These are phyloP conservation scores for Clavispora vitiphila DNA, from an alignment of 805 yeast species.

Conservation along the genomic window DNA sequence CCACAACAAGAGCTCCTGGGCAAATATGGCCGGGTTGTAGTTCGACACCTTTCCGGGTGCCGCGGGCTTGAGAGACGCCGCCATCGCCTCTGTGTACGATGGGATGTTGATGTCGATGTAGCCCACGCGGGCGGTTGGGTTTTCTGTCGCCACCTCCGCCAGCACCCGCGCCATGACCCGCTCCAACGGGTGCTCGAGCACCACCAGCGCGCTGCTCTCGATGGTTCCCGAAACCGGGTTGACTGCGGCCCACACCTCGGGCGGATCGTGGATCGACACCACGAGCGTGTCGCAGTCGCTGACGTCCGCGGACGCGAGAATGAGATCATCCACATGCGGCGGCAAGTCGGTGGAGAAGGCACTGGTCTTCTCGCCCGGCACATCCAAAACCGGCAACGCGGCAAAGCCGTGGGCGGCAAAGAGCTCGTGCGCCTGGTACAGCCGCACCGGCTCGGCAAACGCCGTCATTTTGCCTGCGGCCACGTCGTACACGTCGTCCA, in stretches of 20 bases:
- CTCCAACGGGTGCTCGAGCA: slow-evolving; percentile 64
- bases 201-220: slow-evolving; percentile 65
- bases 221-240: slow-evolving; percentile 78
- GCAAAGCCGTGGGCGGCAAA: slow-evolving; percentile 55
- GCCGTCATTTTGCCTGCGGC: slow-evolving; percentile 38
- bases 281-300: slow-evolving; percentile 60
- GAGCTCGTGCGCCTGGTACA: slow-evolving; percentile 58
- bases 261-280: slow-evolving; percentile 81
- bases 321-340: slow-evolving; percentile 53
- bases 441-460: slow-evolving; percentile 71
- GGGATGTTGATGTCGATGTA: slow-evolving; percentile 84
- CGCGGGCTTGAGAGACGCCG: slow-evolving; percentile 1
- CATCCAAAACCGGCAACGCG: slow-evolving; percentile 56
- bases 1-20: slow-evolving; percentile 74
- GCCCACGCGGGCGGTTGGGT: slow-evolving; percentile 45
- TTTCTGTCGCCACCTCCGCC: slow-evolving; percentile 29
- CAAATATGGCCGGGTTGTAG: slow-evolving; percentile 58
- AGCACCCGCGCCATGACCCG: slow-evolving; percentile 55
- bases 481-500: slow-evolving; percentile 38
- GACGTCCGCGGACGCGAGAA: slow-evolving; percentile 67
- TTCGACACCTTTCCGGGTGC: slow-evolving; percentile 12
- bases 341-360: slow-evolving; percentile 40
- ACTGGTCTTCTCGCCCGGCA: slow-evolving; percentile 15
- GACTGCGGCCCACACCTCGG: slow-evolving; percentile 84
- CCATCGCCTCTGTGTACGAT: slow-evolving; percentile 23